Percentiles rank a stretch among this genome's conserved stretches.
Evolutionary conservation across 2,329 filamentous ascomycete genomes (phyloP).

Genomic region (Blumeria hordei): DNA sequence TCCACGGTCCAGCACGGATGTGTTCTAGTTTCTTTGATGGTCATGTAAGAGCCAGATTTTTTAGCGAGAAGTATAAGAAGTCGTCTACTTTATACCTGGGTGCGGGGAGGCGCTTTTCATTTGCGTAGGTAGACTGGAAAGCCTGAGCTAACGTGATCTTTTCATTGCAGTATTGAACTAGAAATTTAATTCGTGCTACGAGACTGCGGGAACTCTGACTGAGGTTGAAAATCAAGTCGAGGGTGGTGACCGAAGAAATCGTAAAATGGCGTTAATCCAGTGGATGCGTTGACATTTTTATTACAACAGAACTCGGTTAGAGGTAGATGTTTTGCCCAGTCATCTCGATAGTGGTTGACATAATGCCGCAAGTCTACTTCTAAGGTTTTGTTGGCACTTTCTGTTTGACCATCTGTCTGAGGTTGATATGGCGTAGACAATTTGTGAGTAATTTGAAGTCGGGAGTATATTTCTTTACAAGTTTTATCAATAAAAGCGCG

Average conservation of each 20-base stretch:
- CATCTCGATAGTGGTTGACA: not conserved
- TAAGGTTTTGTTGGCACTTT: not conserved
- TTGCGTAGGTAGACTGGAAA: not conserved
- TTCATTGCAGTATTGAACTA: not conserved
- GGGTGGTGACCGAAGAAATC: not conserved
- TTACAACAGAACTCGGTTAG: not conserved
- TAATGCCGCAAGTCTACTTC: not conserved
- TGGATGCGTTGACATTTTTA: not conserved
- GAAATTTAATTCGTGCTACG: not conserved
- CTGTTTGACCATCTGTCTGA: not conserved
- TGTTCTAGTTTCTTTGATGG: not conserved
- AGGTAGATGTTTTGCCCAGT: not conserved
- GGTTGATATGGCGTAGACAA: not conserved
- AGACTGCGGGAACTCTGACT: not conserved
- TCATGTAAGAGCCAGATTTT: not conserved
- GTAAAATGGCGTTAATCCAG: not conserved
- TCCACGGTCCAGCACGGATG: not conserved
- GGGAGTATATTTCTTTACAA: not conserved
- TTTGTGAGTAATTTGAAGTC: not conserved
- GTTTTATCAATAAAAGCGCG: not conserved
- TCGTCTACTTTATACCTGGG: not conserved
- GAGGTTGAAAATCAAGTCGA: not conserved
- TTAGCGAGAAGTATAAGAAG: not conserved
- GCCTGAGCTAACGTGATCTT: not conserved
- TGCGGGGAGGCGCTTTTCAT: not conserved